Percentiles rank a stretch among this genome's conserved stretches.
phyloP scores from a whole-genome alignment of 2,329 filamentous ascomycete genomes.

The Coniochaeta sp. region DNA sequence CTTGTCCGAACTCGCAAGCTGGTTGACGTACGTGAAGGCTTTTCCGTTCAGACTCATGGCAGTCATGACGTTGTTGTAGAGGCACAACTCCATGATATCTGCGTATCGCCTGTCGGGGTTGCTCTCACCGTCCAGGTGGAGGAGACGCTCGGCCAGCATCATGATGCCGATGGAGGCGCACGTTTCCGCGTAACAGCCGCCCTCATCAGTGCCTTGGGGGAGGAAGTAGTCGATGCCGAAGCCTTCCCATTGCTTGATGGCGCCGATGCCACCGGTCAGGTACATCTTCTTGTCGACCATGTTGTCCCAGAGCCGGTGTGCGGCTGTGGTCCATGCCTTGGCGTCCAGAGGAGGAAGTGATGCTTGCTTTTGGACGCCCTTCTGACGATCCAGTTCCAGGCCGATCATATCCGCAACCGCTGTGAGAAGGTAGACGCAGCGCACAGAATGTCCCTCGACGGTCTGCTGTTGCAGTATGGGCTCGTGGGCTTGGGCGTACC shows the following conservation, averaged over 20 bases:
- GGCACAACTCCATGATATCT: constrained; percentile 53
- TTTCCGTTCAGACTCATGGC: constrained; percentile 49
- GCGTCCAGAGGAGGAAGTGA: constrained; percentile 6
- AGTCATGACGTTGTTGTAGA: constrained; percentile 54
- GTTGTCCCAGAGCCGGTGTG: constrained; percentile 48
- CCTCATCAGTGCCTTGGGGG: constrained; percentile 51
- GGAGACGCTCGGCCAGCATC: constrained; percentile 50
- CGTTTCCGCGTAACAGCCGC: constrained; percentile 56
- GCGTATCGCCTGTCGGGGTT: constrained; percentile 45
- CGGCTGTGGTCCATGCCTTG: constrained; percentile 26
- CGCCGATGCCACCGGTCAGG: constrained; percentile 53
- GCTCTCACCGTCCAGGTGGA: constrained; percentile 31
- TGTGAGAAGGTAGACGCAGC: constrained; percentile 54
- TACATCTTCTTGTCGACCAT: constrained; percentile 58
- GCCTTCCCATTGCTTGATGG: constrained; percentile 51
- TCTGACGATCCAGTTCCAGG: constrained; percentile 22
- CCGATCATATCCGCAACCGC: constrained; percentile 48
- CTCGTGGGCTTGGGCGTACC: constrained; percentile 50
- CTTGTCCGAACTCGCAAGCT: constrained; percentile 44
- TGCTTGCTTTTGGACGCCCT: constrained; percentile 6
- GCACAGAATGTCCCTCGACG: constrained; percentile 52
- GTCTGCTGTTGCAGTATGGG: constrained; percentile 46
- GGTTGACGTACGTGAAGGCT: constrained; percentile 55
- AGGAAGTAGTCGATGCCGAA: constrained; percentile 54
- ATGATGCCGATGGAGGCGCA: constrained; percentile 53